Evolutionary conservation across 345 rosid species (phyloP), one percentile per base, ranked within the genome.

Genomic region (Alliaria petiolata): DNA sequence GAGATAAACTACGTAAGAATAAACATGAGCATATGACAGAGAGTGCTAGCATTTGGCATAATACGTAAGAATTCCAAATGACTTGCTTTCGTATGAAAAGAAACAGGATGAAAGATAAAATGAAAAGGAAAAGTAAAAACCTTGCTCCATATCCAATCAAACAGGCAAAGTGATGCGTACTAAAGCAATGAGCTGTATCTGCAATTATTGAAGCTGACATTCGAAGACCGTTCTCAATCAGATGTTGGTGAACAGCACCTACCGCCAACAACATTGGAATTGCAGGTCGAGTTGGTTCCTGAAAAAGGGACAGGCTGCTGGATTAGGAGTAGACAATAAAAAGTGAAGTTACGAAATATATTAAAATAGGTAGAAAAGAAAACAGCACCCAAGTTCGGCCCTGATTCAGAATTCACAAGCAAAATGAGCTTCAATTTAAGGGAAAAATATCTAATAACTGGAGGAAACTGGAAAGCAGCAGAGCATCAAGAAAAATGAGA

Each of bases 201-300:
- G 93, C 97, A 50, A 95, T 80, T 64, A 95, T 85, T 42, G 97
- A 95, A 77, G 95, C 88, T 66, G 95, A 91, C 96, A 88, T 89
- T 61, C 99, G 86, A 83, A 91, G 78, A 65, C 99, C 97, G 61
- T 95, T 95, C 73, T 95, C 90, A 77, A 95, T 91, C 77, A 95
- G 93, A 88, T 95, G 99, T 74, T 95, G 99, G 81, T 91, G 99
- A 80, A 95, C 91, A 76, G 99, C 93, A 78, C 97, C 99, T 40
- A 95, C 96, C 65, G 99, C 97, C 78, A 95, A 89, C 77, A 95
- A 86, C 76, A 95, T 87, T 61, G 99, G 97, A 65, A 95, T 79
- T 71, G 95, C 92, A 79, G 97, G 96, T 51, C 90, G 89, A 51
- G 99, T 91, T 63, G 97, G 87, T 78, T 88, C 93, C 99, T 95